phyloP scores from a whole-genome alignment of 2,329 filamentous ascomycete genomes.

The Botrytis cinerea region DNA sequence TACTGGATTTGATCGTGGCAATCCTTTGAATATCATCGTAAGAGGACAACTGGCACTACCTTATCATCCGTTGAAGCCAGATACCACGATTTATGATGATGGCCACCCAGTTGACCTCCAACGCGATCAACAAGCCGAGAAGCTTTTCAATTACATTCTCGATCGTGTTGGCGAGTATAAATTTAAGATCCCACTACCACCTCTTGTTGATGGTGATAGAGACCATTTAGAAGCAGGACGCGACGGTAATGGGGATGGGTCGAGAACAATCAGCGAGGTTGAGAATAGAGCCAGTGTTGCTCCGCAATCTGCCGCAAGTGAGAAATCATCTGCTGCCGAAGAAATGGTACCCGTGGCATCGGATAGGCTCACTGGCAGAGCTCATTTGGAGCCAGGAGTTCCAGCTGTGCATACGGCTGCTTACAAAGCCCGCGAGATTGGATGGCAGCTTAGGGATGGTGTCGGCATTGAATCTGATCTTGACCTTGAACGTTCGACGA shows the following conservation, averaged over 20 bases:
- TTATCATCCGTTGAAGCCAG: conserved; percentile 78
- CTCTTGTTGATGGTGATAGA: conserved; percentile 79
- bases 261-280: conserved; percentile 69
- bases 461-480: conserved; percentile 66
- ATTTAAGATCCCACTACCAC: conserved; percentile 68
- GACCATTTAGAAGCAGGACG: conserved; percentile 80
- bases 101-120: conserved; percentile 75
- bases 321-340: conserved; percentile 35
- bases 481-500: conserved; percentile 67
- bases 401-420: conserved; percentile 72
- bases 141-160: conserved; percentile 90
- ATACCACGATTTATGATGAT: conserved; percentile 86
- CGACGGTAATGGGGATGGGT: conserved; percentile 71
- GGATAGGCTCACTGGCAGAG: conserved; percentile 69
- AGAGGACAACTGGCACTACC: conserved; percentile 85
- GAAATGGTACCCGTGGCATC: conserved; percentile 64
- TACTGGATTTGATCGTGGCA: conserved; percentile 93
- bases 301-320: conserved; percentile 53
- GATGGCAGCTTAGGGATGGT: conserved; percentile 73
- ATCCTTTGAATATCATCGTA: conserved; percentile 88
- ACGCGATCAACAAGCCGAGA: conserved; percentile 82
- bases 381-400: conserved; percentile 70
- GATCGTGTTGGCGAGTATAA: conserved; percentile 91
- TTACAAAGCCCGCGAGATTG: conserved; percentile 75
- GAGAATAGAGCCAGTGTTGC: conserved; percentile 65